Conservation (phyloP, 2,329 filamentous ascomycete species). For the Aspergillus unguis region DNA sequence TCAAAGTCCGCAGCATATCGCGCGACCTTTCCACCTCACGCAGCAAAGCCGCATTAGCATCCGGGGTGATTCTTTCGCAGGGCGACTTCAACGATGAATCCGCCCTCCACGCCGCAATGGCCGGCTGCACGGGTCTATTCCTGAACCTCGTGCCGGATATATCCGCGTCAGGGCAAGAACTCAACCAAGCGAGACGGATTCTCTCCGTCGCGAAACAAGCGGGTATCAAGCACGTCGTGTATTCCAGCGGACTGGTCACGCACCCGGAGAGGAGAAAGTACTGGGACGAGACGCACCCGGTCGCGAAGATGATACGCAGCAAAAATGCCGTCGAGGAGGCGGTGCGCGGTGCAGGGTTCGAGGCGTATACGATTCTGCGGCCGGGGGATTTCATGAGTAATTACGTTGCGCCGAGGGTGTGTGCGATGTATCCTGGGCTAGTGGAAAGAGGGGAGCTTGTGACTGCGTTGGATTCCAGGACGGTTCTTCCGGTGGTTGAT, state of each 20-base stretch:
- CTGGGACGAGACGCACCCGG: conserved; percentile 27
- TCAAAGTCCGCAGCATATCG: conserved; percentile 34
- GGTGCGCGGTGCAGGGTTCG: conserved; percentile 37
- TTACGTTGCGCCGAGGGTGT: conserved; percentile 43
- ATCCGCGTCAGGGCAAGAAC: conserved; percentile 15
- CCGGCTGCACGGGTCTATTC: conserved; percentile 30
- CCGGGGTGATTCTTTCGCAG: conserved; percentile 29
- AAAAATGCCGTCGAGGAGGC: conserved; percentile 46
- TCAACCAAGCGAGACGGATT: conserved; percentile 27
- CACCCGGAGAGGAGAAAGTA: conserved; percentile 26
- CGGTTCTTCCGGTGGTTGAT: conserved; percentile 45
- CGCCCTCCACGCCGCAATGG: conserved; percentile 26
- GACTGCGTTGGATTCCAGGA: conserved; percentile 36
- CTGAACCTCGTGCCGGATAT: conserved; percentile 24
- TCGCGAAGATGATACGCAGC: conserved; percentile 30
- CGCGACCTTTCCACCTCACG: conserved; percentile 25
- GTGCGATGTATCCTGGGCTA: conserved; percentile 42
- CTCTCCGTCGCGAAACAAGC: conserved; percentile 25
- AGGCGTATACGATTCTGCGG: conserved; percentile 50
- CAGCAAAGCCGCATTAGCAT: conserved; percentile 25
- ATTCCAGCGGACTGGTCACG: conserved; percentile 28
- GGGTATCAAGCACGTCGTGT: conserved; percentile 33
- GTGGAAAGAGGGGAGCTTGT: conserved; percentile 38
- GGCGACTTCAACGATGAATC: conserved; percentile 32
- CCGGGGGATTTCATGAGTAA: conserved; percentile 54